phyloP scores from a whole-genome alignment of 495 filamentous ascomycete species.

The Aspergillus homomorphus region DNA sequence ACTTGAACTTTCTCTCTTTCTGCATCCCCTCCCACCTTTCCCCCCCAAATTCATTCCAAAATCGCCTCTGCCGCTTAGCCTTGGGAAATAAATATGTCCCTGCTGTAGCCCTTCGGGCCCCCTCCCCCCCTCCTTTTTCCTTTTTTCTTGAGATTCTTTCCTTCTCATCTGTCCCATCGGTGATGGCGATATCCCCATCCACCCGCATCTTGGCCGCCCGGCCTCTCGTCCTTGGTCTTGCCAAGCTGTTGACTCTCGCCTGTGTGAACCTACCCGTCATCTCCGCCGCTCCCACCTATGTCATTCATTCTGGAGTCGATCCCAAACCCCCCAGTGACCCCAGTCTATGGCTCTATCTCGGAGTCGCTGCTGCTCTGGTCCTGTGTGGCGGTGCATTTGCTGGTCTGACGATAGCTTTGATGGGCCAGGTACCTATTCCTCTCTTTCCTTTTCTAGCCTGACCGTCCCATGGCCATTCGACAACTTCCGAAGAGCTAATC shows the following conservation, averaged over 20 bases:
- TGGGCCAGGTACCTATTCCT: conserved; percentile 43
- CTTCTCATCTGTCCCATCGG: conserved; percentile 5
- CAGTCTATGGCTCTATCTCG: conserved; percentile 67
- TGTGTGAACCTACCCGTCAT: conserved; percentile 45
- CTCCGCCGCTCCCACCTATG: conserved; percentile 38
- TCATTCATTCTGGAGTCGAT: conserved; percentile 24
- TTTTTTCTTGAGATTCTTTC: not conserved
- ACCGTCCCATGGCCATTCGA: not conserved
- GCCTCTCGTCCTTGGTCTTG: conserved; percentile 44
- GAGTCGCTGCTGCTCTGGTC: conserved; percentile 69
- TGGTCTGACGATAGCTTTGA: conserved; percentile 86
- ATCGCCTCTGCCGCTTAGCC: not conserved
- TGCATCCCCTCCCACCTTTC: not conserved
- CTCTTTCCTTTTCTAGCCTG: not conserved
- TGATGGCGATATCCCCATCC: conserved; percentile 33
- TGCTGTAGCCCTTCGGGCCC: conserved; percentile 8
- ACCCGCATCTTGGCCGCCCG: conserved; percentile 38
- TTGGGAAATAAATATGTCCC: conserved; percentile 12
- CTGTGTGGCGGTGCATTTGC: conserved; percentile 92
- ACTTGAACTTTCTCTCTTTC: conserved; percentile 4
- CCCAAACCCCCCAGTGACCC: conserved; percentile 49
- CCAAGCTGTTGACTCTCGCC: conserved; percentile 46
- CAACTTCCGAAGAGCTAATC: not conserved
- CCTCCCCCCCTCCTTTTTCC: no score
- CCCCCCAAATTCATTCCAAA: not conserved